Base-by-base conservation (phyloP, 352 stramenopile species). In the Pythium volutum region DNA sequence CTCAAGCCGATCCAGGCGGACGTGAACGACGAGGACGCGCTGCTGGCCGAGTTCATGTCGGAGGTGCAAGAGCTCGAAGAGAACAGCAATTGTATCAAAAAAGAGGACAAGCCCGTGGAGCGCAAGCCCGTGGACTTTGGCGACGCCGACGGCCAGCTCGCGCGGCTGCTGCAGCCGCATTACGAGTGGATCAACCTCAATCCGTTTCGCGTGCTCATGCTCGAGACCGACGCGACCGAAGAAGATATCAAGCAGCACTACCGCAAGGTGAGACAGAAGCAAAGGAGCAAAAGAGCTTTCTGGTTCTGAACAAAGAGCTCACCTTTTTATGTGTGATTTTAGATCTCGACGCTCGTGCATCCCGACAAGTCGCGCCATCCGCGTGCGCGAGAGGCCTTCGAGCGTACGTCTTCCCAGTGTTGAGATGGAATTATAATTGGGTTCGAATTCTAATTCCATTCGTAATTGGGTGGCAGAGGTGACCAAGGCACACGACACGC, bases 201-300 rank as follows among this genome's bases (percentile, higher is more conserved):
- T 27, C 88, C 88, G 8, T 96, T 89, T 58, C 69, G 84, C 41
- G 88, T 96, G 29, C 72, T 96, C 23, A 95, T 96, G 88, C 76
- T 96, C 38, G 80, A 94, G 34, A 84, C 74, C 22, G 86, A 93
- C 42, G 88, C 88, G 4, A 88, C 81, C 1, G 84, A 95, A 26
- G 88, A 96, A 38, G 84, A 96, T 41, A 95, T 96, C 79, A 94
- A 94, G 65, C 86, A 95, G 74, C 86, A 94, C 71, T 96, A 96
- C 43, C 79, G 86, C 51, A 96, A 96, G 74, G 84, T 89, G 38
- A 22, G 29, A 11, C 27, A 4, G 22, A 38, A 34, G 31, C 22
- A 14, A 16, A 22, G 33, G 46, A 22, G 5, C n/a, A n/a, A n/a
- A n/a, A n/a, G n/a, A n/a, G n/a, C n/a, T n/a, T n/a, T n/a, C n/a